Evolutionary conservation across 805 yeast genomes (phyloP), one percentile per base, ranked within the genome.

Genomic region (Saturnispora zaruensis): DNA sequence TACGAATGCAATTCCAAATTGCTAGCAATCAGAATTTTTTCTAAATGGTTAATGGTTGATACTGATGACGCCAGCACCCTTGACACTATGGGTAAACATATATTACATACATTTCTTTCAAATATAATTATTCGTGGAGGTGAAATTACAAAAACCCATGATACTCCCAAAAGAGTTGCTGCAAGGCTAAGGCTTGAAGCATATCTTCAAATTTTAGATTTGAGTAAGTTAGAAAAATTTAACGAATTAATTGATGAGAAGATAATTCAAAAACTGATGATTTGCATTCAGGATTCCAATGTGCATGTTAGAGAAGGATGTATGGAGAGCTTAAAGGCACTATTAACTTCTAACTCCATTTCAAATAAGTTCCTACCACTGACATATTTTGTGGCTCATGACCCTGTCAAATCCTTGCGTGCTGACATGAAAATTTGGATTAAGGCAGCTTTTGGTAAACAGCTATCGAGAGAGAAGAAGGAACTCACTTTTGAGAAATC

Each of bases 41-140:
- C 80, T 1, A 83, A 83, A 59, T 74, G 86, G 63, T 59, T 87
- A 25, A 41, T 58, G 4, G 47, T 49, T 0, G 71, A 72, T 45
- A 65, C 73, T 0, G 61, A 57, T 2, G 66, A 67, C 0, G 59
- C 64, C 2, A 73, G 71, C 4, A 62, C 74, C 2, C 65, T 74
- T 2, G 66, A 57, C 3, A 70, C 72, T 13, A 66, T 75, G 40
- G 78, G 84, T 0, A 77, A 74, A 49, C 87, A 88, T 14, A 28
- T 48, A 9, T 80, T 85, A 0, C 65, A 87, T 53, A 85, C 83
- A 57, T 66, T 88, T 25, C 70, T 88, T 28, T 70, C 78, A 32
- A 78, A 88, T 1, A 68, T 86, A 32, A 77, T 88, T 45, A 78
- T 81, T 1, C 82, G 82, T 60, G 84, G 85, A 42, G 96, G 96